Evolutionary conservation across 1,284 basidiomycete genomes (phyloP), one percentile per base, ranked within the genome.

Genomic region (Laetiporus sulphureus): DNA sequence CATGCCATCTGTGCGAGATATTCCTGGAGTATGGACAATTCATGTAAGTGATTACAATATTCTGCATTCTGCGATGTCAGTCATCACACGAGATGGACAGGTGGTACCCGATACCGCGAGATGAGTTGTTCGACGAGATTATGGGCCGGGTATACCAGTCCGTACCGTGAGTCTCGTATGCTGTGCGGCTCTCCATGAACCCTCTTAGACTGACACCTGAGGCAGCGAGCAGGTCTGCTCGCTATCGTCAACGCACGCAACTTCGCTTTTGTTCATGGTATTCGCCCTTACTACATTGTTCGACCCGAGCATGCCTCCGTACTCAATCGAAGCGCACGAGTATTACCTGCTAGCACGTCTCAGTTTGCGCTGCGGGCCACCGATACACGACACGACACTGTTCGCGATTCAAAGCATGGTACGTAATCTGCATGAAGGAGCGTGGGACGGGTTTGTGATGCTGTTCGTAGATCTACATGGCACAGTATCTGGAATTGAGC

Each of bases 291-390:
- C 57, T 2, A 52, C 69, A 0, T 59, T 80, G 12, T 72, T 78
- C 44, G 77, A 82, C 49, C 63, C 18, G 47, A 54, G 59, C 23
- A 56, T 56, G 16, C 63, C 66, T 0, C 59, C 73, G 16, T 71
- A 69, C 48, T 62, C 67, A 4, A 53, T 68, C 5, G 69, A 77
- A 42, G 71, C 78, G 7, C 65, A 74, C 41, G 79, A 83, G 40
- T 83, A 75, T 48, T 76, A 74, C 50, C 64, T 74, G 33, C 55
- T 83, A 6, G 65, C 78, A 3, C 68, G 74, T 4, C 66, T 75
- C 1, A 60, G 74, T 2, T 52, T 80, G n/a, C 61, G 64, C 18
- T 68, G 73, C 33, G 65, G 65, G 18, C 63, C 72, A 0, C 71
- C 73, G 0, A 59, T 65, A 21, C 54, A 58, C 10, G 65, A 73